Evolutionary conservation across 306 rosid genomes (phyloP).

Genomic region (Lagenaria siceraria): DNA sequence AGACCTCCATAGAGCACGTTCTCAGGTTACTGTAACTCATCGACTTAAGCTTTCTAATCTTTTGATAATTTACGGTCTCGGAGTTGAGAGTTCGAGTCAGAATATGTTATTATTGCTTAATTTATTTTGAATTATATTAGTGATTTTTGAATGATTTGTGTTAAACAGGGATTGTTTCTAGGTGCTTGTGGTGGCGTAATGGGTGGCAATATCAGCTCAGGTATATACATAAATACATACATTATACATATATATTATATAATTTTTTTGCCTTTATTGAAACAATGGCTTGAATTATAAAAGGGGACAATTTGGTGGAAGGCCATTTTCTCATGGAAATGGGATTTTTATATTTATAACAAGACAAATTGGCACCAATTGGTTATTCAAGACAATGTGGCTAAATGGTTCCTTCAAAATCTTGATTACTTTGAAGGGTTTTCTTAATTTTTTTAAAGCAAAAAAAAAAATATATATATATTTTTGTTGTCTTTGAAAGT

Average conservation of each 20-base stretch:
- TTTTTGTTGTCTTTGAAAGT: no score
- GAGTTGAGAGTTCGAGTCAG: no score
- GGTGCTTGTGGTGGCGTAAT: constrained; percentile 55
- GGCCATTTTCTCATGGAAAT: constrained; percentile 1
- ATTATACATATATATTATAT: neutral
- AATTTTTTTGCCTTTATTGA: neutral
- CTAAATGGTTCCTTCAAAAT: neutral
- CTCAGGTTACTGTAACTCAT: constrained; percentile 41
- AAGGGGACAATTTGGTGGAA: neutral
- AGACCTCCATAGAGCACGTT: constrained; percentile 81
- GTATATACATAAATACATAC: constrained; percentile 14
- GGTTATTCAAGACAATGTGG: neutral
- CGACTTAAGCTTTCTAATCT: neutral
- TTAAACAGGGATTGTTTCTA: constrained; percentile 47
- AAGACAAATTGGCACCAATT: neutral
- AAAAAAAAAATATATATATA: no score
- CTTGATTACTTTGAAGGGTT: neutral
- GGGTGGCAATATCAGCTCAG: constrained; percentile 59
- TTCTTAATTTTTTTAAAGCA: no score
- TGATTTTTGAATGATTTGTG: neutral
- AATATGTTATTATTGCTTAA: neutral
- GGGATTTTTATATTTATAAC: neutral
- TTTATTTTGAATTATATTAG: neutral
- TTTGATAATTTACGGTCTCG: no score
- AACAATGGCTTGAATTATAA: neutral